A percentile compares a stretch with the other conserved stretches of the same genome.
These are phyloP conservation scores for Leccinum pellstonianum DNA, from an alignment of 768 basidiomycete species.

Conservation along the genomic window DNA sequence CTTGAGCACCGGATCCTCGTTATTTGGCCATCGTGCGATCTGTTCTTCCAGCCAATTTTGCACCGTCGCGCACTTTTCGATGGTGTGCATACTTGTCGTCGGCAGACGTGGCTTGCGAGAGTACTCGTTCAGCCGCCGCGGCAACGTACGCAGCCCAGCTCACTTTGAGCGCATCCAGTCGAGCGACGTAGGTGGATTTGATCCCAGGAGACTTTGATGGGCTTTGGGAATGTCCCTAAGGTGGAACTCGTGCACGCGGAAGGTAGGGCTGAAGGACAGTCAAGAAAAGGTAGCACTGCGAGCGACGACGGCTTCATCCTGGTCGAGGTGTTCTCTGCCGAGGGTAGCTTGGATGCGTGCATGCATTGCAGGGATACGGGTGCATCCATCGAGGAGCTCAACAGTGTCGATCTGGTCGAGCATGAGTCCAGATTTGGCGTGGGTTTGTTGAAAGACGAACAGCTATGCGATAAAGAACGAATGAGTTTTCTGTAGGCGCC, in stretches of 20 bases:
- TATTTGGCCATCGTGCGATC: slow-evolving; percentile 79
- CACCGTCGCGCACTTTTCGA: slow-evolving; percentile 82
- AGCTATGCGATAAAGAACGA: no score
- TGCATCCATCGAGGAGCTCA: slow-evolving; percentile 82
- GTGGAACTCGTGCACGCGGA: slow-evolving; percentile 95
- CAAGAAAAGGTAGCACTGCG: slow-evolving; percentile 96
- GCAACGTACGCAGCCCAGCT: slow-evolving; percentile 76
- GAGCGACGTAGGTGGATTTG: slow-evolving; percentile 27
- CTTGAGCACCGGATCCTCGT: slow-evolving; percentile 80
- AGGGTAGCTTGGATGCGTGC: slow-evolving; percentile 81
- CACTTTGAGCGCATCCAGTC: slow-evolving; percentile 79
- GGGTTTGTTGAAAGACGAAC: no score
- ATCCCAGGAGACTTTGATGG: no score
- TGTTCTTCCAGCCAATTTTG: slow-evolving; percentile 85
- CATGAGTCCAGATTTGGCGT: no score
- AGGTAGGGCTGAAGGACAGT: slow-evolving; percentile 94
- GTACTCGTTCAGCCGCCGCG: slow-evolving; percentile 54
- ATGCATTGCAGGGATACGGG: slow-evolving; percentile 92
- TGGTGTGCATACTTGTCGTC: slow-evolving; percentile 86
- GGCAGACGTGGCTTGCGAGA: slow-evolving; percentile 73
- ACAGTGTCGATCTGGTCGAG: slow-evolving; percentile 75
- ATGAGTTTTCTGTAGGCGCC: no score
- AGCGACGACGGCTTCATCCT: slow-evolving; percentile 88
- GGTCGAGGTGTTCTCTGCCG: slow-evolving; percentile 75
- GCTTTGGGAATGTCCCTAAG: no score